Evolutionary conservation across 1,284 basidiomycete genomes (phyloP), one percentile per base, ranked within the genome.

Genomic region (Hypsizygus ulmarius): DNA sequence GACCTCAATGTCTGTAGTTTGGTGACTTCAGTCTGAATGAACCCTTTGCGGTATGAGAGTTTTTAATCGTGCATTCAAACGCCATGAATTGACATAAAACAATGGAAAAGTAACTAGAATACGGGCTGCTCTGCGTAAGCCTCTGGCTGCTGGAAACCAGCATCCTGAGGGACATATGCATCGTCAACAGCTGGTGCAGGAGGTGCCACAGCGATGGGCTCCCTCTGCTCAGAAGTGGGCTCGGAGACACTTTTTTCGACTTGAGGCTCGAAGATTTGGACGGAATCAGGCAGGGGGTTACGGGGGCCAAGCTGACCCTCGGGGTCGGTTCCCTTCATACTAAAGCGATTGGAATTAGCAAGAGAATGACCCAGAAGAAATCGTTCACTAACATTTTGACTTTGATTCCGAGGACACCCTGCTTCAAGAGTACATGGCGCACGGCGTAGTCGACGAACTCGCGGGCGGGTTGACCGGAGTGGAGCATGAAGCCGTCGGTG

Each of bases 401-500:
- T 77, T 99, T 99, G 81, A 99, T 98, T 68, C 97, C 97, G 59
- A 99, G 85, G 52, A 99, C 97, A 87, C 97, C 97, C 74, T 99
- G 97, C 67, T 93, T 90, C 64, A 99, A 87, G 64, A 99, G 83
- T 62, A 99, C 97, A 81, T 99, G 97, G 62, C 97, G 87, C 65
- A 98, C 95, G 55, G 97, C 97, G 65, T 93, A 85, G 79, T 99
- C 96, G 54, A 99, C 94, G 64, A 96, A 99, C 72, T 99, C 97
- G 55, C 87, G 78, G 49, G 86, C 88, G 63, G 97, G 97, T 78
- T 99, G 96, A 84, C 97, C 97, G 59, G 97, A 98, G 87, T 99
- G 97, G 72, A 99, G 96, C 93, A 99, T 98, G 87, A 97, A 98
- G 45, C 97, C 97, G 66, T 99, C 97, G 68, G 95, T 97, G 81